Percentiles rank a stretch among this genome's conserved stretches.
These are phyloP conservation scores for Amanita rubescens DNA, from an alignment of 768 basidiomycete species.

Conservation along the genomic window DNA sequence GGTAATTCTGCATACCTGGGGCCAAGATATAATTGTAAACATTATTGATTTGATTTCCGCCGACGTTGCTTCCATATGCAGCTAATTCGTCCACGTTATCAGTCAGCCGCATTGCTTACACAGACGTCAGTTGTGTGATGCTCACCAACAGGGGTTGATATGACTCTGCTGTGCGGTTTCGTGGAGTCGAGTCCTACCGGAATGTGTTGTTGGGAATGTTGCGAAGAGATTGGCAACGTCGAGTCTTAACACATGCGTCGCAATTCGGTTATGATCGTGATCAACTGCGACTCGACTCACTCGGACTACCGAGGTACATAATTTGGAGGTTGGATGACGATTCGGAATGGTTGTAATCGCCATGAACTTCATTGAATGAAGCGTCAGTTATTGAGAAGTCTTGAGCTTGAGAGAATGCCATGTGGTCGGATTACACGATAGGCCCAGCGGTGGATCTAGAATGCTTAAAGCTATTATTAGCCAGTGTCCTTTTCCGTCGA, in stretches of 20 bases:
- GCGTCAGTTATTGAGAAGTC: background rate
- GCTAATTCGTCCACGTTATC: background rate
- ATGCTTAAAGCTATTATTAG: too few species aligned
- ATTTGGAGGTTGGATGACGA: background rate
- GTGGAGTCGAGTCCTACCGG: too few species aligned
- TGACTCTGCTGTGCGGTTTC: background rate
- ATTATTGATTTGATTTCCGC: background rate
- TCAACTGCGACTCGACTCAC: too few species aligned
- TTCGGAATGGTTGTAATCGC: constrained; percentile 1
- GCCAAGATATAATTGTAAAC: background rate
- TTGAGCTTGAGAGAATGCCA: background rate
- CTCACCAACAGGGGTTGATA: background rate
- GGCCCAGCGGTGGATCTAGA: background rate
- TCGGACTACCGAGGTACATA: background rate
- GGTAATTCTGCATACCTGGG: background rate
- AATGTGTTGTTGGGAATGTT: background rate
- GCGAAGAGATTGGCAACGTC: background rate
- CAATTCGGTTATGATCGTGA: too few species aligned
- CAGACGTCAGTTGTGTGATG: background rate
- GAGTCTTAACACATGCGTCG: too few species aligned
- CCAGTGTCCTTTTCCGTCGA: too few species aligned
- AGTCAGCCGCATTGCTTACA: too few species aligned
- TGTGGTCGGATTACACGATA: background rate
- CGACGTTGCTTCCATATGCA: background rate
- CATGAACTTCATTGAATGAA: background rate